Evolutionary conservation across 1,284 basidiomycete species (phyloP), one percentile per base, ranked within the genome.

Genomic region (Boletus albobrunnescens): DNA sequence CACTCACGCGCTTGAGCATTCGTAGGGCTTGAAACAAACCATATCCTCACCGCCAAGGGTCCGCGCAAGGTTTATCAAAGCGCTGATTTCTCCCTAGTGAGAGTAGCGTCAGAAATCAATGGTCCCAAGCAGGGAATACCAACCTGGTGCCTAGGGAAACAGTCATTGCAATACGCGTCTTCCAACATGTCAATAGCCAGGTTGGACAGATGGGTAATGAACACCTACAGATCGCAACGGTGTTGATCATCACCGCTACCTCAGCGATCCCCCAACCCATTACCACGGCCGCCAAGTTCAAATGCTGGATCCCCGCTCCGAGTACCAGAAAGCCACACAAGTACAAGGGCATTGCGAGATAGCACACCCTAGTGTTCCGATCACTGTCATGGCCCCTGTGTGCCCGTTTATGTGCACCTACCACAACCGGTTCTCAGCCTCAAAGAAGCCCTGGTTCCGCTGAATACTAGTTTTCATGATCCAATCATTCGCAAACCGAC

Each of bases 361-460:
- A 86, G 51, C 78, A 79, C 3, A 81, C 73, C 82, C 82, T 84
- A 36, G 30, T 1, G 7, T n/a, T 16, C 23, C 31, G 16, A 41
- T 32, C 28, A 26, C 41, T 17, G 28, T 31, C 2, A 17, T 3
- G 1, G 6, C 12, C 11, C 13, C 24, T 10, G 8, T 24, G 6
- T 6, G 6, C 14, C 6, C 23, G 14, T 30, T 14, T 5, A 37
- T 14, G 31, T 16, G 11, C 14, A 46, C 73, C 23, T 50, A 81
- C 85, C 85, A 85, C 8, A 86, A 68, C 32, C 84, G 80, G 54
- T 66, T 75, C 60, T 87, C 84, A 4, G 86, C 81, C 56, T 82
- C 77, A 64, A 87, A 87, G 27, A 88, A 79, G 53, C 85, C 85
- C 0, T 72, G 70, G 60, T 85, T 83, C 16, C 78, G 68, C 39